Conservation (phyloP, 306 rosid species). For the peach (Prunus persica) region DNA sequence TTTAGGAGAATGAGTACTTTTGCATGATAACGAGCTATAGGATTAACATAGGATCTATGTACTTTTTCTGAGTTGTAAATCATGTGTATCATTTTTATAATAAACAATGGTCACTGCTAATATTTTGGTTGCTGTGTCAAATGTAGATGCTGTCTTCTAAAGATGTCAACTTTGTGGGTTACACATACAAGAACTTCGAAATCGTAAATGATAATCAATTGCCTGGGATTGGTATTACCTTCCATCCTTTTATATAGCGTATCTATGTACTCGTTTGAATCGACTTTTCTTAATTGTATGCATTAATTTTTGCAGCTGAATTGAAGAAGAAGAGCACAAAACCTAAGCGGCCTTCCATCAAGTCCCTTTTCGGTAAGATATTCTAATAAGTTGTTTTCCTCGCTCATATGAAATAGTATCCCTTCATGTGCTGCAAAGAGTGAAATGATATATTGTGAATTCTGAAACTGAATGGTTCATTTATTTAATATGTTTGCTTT, state of each 20-base stretch:
- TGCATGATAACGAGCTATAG: background rate
- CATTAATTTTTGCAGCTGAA: constrained; percentile 59
- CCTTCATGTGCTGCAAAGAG: background rate
- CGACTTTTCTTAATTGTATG: constrained; percentile 3
- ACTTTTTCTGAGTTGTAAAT: background rate
- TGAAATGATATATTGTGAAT: too few species aligned
- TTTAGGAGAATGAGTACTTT: background rate
- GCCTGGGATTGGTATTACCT: constrained; percentile 76
- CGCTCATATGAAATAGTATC: background rate
- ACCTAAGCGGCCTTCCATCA: constrained; percentile 87
- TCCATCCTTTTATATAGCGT: constrained; percentile 22
- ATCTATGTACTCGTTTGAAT: background rate
- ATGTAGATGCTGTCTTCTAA: constrained; percentile 94
- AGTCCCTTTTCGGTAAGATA: constrained; percentile 75
- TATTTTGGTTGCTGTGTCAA: constrained; percentile 32
- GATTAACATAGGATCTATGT: background rate
- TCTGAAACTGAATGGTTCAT: background rate
- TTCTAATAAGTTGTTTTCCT: background rate
- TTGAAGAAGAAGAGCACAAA: constrained; percentile 91
- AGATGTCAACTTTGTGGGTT: constrained; percentile 94
- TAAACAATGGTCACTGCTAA: constrained; percentile 8
- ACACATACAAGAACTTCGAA: constrained; percentile 91
- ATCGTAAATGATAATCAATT: constrained; percentile 85
- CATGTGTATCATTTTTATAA: background rate
- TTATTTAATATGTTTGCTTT: background rate